Evolutionary conservation across 2,329 filamentous ascomycete species (phyloP), one percentile per base, ranked within the genome.

Genomic region (Colletotrichum liriopes): DNA sequence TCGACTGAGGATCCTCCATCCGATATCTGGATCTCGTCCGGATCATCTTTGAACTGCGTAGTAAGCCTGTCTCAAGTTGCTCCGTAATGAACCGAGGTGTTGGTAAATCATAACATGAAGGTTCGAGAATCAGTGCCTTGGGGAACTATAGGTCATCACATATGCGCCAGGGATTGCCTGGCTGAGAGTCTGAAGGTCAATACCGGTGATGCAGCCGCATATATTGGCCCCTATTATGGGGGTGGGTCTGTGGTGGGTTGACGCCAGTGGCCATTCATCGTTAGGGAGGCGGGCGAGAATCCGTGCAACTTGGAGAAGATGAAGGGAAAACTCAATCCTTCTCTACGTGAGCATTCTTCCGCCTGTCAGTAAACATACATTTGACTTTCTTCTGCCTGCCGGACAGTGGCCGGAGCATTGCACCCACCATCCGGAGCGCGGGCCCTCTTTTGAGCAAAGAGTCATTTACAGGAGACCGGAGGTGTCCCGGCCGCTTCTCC

Each of bases 391-490:
- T 35, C 11, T 60, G 52, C 49, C 56, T 62, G 39, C 41, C 68
- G 49, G 29, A 37, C 41, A 14, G 23, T 51, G 12, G 32, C 41
- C 64, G 35, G 54, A 26, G 23, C 32, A 23, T 26, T 29, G 49
- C 49, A 26, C 58, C 64, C 68, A 63, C 49, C 14, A 35, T 56
- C 58, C 63, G 41, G 68, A 68, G 52, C 45, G 23, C 32, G 43
- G 65, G 37, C 58, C 65, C 16, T 49, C 20, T 41, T 35, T 3
- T 64, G 37, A 35, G 29, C 52, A 63, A 32, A 59, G 59, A 37
- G 58, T 69, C 65, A 69, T 72, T 55, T 69, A 72, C 45, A 59
- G 20, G 69, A 72, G 65, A 72, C 69, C 59, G 59, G 69, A 39
- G 58, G 29, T 59, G 58, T 59, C 20, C 65, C 65, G 45, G 52